phyloP scores from a whole-genome alignment of 306 rosid genomes.

The Trifolium subterraneum region DNA sequence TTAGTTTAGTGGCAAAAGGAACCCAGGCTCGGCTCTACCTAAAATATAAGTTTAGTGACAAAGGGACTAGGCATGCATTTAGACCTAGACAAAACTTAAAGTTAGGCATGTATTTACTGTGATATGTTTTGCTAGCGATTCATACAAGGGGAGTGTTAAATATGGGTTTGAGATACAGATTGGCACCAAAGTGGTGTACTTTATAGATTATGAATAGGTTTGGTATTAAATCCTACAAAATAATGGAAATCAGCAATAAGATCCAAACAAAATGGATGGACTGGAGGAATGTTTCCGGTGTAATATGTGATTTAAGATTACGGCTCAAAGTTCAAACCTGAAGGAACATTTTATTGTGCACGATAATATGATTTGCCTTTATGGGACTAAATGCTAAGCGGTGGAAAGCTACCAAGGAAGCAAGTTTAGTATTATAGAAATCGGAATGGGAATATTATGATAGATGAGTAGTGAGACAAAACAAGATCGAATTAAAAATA shows the following conservation, averaged over 20 bases:
- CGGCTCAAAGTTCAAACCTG: not conserved
- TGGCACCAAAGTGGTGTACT: slow-evolving; percentile 9
- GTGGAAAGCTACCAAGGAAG: not conserved
- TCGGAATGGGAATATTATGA: not conserved
- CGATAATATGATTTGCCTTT: not conserved
- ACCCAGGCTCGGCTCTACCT: not conserved
- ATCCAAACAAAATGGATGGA: slow-evolving; percentile 12
- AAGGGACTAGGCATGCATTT: too few species aligned
- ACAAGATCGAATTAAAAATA: not conserved
- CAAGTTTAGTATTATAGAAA: not conserved
- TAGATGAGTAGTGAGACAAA: not conserved
- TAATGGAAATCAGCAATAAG: not conserved
- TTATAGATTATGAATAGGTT: slow-evolving; percentile 1
- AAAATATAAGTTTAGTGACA: too few species aligned
- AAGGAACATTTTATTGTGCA: not conserved
- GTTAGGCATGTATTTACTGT: not conserved
- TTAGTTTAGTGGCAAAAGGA: not conserved
- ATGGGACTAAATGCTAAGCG: not conserved
- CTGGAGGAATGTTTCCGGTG: not conserved
- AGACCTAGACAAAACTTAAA: not conserved
- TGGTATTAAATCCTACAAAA: slow-evolving; percentile 2
- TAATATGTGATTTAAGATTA: not conserved
- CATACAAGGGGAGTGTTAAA: not conserved
- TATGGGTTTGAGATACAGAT: not conserved
- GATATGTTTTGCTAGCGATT: not conserved